Evolutionary conservation across 73 alveolate species (phyloP).

Genomic region (Paraurostyla sp.): DNA sequence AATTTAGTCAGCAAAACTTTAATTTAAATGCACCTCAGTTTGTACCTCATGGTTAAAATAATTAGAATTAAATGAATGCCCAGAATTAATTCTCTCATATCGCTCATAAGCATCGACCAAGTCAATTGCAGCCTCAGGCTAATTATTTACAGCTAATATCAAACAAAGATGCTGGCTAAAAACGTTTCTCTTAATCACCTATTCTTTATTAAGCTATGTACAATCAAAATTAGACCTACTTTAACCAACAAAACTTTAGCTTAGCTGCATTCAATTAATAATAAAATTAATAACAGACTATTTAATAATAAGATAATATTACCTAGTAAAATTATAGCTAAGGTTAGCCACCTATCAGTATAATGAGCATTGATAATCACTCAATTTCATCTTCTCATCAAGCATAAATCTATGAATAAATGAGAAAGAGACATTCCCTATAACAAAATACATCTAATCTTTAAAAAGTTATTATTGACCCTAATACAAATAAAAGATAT

Average conservation of each 20-base stretch:
- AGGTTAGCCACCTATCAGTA: too few relatives aligned
- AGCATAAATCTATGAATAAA: too few relatives aligned
- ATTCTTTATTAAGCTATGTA: neutral
- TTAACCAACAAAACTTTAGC: neutral
- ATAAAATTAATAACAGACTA: too few relatives aligned
- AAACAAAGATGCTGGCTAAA: neutral
- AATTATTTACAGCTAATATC: neutral
- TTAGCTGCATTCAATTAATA: neutral
- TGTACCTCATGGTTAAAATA: neutral
- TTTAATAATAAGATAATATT: too few relatives aligned
- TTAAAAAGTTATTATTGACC: neutral
- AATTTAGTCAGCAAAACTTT: slow-evolving; percentile 2
- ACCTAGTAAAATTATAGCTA: too few relatives aligned
- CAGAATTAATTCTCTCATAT: too few relatives aligned
- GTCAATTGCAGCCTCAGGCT: neutral
- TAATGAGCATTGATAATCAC: too few relatives aligned
- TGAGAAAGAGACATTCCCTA: neutral
- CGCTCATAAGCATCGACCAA: neutral
- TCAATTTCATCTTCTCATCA: too few relatives aligned
- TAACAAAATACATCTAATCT: neutral
- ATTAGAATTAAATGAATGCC: too few relatives aligned
- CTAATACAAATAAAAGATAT: neutral
- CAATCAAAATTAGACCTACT: too few relatives aligned
- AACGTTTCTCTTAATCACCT: slow-evolving; percentile 4
- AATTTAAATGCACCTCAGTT: slow-evolving; percentile 33